Conservation (phyloP, 2,329 filamentous ascomycete genomes). For the Kalmusia sp. region DNA sequence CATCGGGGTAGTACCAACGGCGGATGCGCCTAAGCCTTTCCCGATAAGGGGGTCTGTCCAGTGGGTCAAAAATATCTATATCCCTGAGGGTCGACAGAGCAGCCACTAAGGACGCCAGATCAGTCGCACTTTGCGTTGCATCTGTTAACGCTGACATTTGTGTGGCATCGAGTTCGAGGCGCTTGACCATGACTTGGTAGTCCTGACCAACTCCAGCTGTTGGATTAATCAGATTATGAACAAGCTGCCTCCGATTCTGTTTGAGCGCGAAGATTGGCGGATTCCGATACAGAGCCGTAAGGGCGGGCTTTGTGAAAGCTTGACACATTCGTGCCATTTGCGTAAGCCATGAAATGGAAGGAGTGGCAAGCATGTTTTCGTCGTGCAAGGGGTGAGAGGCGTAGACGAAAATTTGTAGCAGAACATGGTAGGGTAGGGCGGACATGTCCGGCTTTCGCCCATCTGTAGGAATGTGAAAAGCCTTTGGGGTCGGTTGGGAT, state of each 20-base stretch:
- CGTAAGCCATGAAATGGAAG: slow-evolving; percentile 68
- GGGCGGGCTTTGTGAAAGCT: slow-evolving; percentile 73
- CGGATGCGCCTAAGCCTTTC: slow-evolving; percentile 57
- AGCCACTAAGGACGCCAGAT: slow-evolving; percentile 65
- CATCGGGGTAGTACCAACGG: slow-evolving; percentile 72
- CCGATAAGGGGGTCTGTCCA: slow-evolving; percentile 72
- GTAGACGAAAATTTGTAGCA: slow-evolving; percentile 73
- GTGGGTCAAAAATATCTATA: slow-evolving; percentile 74
- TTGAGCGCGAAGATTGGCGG: slow-evolving; percentile 67
- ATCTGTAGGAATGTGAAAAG: slow-evolving; percentile 31
- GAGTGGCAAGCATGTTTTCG: slow-evolving; percentile 52
- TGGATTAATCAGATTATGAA: slow-evolving; percentile 63
- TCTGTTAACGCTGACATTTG: slow-evolving; percentile 62
- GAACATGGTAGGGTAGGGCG: slow-evolving; percentile 70
- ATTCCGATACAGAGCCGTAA: slow-evolving; percentile 74
- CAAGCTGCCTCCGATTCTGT: slow-evolving; percentile 54
- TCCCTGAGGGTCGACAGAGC: slow-evolving; percentile 71
- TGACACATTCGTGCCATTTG: slow-evolving; percentile 66
- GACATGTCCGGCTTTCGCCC: slow-evolving; percentile 34
- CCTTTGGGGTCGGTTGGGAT: slow-evolving; percentile 8
- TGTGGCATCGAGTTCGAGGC: slow-evolving; percentile 72
- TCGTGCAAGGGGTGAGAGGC: slow-evolving; percentile 67
- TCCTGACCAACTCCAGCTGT: slow-evolving; percentile 51
- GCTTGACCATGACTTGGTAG: slow-evolving; percentile 75
- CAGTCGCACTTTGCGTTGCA: slow-evolving; percentile 60